Conservation (phyloP, 2,329 filamentous ascomycete genomes). For the Onygenales sp. region DNA sequence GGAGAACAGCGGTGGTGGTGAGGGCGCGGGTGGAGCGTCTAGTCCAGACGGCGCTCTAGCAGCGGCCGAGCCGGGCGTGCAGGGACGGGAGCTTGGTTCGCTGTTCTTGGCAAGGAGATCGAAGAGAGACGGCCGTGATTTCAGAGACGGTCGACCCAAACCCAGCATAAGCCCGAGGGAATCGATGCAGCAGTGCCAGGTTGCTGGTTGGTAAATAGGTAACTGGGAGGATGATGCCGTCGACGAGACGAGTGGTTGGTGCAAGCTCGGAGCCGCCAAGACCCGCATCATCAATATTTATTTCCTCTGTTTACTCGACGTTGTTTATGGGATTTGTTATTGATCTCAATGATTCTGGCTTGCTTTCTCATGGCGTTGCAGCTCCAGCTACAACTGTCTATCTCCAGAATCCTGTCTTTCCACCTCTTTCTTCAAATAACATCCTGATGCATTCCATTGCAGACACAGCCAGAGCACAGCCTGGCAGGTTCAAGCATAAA, state of each 20-base stretch:
- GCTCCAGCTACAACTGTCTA: no score
- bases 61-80: not conserved
- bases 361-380: no score
- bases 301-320: no score
- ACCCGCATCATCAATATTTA: no score
- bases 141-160: slow-evolving; percentile 46
- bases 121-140: slow-evolving; percentile 52
- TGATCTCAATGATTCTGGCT: no score
- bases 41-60: not conserved
- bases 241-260: not conserved
- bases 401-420: no score
- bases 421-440: no score
- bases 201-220: not conserved
- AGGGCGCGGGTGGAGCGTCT: slow-evolving; percentile 20
- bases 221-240: not conserved
- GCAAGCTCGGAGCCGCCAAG: no score
- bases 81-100: slow-evolving; percentile 26
- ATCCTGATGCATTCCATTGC: no score
- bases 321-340: no score
- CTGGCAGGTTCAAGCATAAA: no score
- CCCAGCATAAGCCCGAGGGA: slow-evolving; percentile 42
- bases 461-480: no score
- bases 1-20: slow-evolving; percentile 25
- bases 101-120: slow-evolving; percentile 48
- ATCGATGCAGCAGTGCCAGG: not conserved